Conservation (phyloP, 2,329 filamentous ascomycete species). For the Arthrobotrys entomopaga region DNA sequence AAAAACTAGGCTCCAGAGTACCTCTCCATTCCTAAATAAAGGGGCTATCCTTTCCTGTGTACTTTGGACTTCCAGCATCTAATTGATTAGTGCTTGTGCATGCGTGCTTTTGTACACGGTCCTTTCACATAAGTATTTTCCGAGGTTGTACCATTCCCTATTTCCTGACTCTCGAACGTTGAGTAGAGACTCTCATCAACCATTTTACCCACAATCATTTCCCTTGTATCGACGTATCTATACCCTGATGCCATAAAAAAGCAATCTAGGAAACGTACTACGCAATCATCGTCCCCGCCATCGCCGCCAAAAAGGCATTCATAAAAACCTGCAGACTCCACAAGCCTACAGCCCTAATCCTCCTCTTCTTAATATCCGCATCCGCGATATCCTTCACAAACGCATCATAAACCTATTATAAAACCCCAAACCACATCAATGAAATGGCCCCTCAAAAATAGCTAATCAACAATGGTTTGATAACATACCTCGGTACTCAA, state of each 20-base stretch:
- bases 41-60: no score
- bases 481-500: slow-evolving; percentile 77
- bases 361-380: slow-evolving; percentile 82
- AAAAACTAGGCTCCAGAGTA: no score
- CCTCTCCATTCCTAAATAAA: no score
- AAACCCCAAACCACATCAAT: slow-evolving; percentile 1
- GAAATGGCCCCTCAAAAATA: neutral
- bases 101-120: no score
- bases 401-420: slow-evolving; percentile 85
- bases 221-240: no score
- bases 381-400: slow-evolving; percentile 92
- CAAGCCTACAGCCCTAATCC: slow-evolving; percentile 94
- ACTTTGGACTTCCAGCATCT: no score
- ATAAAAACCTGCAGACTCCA: slow-evolving; percentile 94
- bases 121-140: no score
- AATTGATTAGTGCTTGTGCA: no score
- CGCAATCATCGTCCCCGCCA: slow-evolving; percentile 74
- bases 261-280: slow-evolving; percentile 61
- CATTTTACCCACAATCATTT: no score
- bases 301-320: slow-evolving; percentile 92
- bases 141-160: no score
- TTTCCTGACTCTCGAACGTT: no score
- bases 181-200: no score
- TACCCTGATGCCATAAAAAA: neutral
- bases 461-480: neutral